These are phyloP conservation scores for Sporisorium sorghi DNA, from an alignment of 1,284 basidiomycete species.

Conservation along the genomic window DNA sequence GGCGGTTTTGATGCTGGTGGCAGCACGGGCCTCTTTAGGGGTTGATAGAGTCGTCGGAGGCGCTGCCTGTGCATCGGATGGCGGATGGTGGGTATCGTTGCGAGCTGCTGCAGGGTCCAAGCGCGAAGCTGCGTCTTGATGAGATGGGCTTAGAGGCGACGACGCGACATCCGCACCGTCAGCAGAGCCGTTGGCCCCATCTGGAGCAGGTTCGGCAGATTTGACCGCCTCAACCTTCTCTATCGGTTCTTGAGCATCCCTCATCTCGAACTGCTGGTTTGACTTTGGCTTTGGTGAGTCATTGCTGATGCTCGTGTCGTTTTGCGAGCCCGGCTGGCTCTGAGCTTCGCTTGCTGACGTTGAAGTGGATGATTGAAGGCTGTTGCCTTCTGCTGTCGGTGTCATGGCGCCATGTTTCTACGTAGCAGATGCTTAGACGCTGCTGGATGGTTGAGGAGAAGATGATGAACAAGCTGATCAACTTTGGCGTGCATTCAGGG, in stretches of 20 bases:
- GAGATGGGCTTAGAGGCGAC: background rate
- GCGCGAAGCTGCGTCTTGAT: background rate
- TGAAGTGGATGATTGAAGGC: background rate
- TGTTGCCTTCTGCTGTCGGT: background rate
- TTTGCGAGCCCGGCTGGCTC: background rate
- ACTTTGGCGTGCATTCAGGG: conserved; percentile 1
- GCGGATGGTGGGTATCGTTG: background rate
- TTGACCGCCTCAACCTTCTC: background rate
- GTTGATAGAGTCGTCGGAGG: conserved; percentile 3
- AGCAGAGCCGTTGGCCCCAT: too few species aligned
- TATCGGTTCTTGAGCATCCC: background rate
- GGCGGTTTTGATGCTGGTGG: conserved; percentile 30
- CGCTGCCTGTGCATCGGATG: conserved; percentile 2
- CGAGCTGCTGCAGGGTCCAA: background rate
- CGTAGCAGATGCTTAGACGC: background rate
- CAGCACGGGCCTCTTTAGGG: conserved; percentile 35
- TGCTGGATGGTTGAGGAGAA: background rate
- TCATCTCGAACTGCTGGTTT: background rate
- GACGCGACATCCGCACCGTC: background rate
- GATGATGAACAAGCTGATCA: background rate
- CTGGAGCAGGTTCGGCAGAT: too few species aligned
- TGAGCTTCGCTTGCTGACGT: conserved; percentile 1
- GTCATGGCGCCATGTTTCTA: conserved; percentile 8
- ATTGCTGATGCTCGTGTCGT: background rate
- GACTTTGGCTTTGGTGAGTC: background rate